Evolutionary conservation across 163 green algal species (phyloP).

Genomic region (Scenedesmus sp.): DNA sequence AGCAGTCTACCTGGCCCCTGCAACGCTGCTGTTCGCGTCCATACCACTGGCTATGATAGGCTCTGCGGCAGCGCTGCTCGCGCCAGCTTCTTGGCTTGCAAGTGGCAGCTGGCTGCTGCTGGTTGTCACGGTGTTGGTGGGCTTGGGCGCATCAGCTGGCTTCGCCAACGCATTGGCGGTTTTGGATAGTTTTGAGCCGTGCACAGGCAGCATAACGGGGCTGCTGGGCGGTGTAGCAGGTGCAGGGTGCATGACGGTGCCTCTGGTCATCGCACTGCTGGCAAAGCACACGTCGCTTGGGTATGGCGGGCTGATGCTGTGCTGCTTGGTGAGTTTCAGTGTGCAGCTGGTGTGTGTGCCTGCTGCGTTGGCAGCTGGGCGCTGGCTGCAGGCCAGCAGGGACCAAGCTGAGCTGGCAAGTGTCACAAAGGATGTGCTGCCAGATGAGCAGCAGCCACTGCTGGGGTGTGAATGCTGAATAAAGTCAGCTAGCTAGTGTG

Average conservation of each 20-base stretch:
- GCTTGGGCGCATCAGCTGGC: conserved; percentile 26
- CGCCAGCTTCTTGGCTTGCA: background rate
- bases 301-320: conserved; percentile 46
- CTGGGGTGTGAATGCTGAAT: background rate
- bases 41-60: conserved; percentile 44
- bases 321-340: conserved; percentile 10
- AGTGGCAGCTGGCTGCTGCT: background rate
- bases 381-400: background rate
- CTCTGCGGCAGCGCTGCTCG: background rate
- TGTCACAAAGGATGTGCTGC: conserved; percentile 21
- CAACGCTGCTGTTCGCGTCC: conserved; percentile 20
- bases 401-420: background rate
- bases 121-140: conserved; percentile 18
- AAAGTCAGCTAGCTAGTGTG: no score
- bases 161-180: conserved; percentile 51
- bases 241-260: conserved; percentile 51
- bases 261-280: conserved; percentile 30
- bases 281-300: conserved; percentile 29
- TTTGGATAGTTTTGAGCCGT: conserved; percentile 23
- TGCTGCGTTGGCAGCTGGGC: background rate
- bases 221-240: conserved; percentile 46
- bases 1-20: background rate
- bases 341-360: conserved; percentile 45
- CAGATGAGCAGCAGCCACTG: conserved; percentile 10
- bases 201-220: conserved; percentile 46